A percentile compares a stretch with the other conserved stretches of the same genome.
phyloP scores from a whole-genome alignment of 2,329 filamentous ascomycete species.

The Hymenoscyphus albidus region DNA sequence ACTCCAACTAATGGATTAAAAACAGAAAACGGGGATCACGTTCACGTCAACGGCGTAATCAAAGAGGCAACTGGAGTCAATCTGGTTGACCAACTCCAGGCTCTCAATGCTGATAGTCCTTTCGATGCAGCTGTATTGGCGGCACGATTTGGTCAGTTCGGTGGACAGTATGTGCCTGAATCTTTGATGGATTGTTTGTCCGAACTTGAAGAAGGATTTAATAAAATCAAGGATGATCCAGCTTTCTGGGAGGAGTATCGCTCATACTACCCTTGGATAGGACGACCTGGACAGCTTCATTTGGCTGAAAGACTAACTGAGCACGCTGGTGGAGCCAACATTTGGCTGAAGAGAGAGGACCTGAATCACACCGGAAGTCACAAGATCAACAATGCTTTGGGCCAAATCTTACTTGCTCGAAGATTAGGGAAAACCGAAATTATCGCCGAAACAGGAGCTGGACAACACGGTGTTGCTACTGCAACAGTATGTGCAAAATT shows the following conservation, averaged over 20 bases:
- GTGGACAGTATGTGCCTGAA: constrained; percentile 95
- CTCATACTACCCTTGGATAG: constrained; percentile 96
- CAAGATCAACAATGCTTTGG: constrained; percentile 99
- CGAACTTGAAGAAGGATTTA: constrained; percentile 87
- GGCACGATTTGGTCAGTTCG: constrained; percentile 89
- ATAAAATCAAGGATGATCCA: constrained; percentile 79
- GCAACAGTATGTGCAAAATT: constrained; percentile 98
- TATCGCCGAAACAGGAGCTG: constrained; percentile 95
- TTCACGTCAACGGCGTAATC: constrained; percentile 67
- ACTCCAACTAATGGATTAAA: constrained; percentile 39
- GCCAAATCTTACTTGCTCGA: constrained; percentile 82
- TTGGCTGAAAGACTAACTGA: constrained; percentile 84
- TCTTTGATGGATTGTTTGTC: constrained; percentile 95
- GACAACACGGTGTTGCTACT: constrained; percentile 96
- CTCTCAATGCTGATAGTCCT: constrained; percentile 54
- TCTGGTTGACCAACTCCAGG: constrained; percentile 59
- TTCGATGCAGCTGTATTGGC: constrained; percentile 58
- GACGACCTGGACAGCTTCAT: constrained; percentile 87
- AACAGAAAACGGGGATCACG: constrained; percentile 56
- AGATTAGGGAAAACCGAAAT: constrained; percentile 93
- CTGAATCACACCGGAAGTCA: constrained; percentile 96
- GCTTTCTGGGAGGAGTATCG: constrained; percentile 96
- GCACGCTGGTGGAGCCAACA: constrained; percentile 85
- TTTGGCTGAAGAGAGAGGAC: constrained; percentile 97
- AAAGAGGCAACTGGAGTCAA: constrained; percentile 34